phyloP scores from a whole-genome alignment of 2,329 filamentous ascomycete species.

The Zymoseptoria pseudotritici region DNA sequence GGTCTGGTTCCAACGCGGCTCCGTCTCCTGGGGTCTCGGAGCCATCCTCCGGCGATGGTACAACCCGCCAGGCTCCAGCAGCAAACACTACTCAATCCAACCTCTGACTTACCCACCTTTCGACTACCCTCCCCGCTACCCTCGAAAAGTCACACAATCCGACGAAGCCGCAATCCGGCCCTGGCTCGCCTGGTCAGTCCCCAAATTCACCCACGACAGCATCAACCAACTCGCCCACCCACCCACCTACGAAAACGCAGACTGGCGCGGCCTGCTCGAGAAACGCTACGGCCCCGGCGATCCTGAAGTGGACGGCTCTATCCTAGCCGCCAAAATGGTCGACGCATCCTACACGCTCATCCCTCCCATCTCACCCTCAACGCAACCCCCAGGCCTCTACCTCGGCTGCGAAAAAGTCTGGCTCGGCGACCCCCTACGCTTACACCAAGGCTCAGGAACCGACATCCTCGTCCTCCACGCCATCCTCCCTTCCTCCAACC shows the following conservation, averaged over 20 bases:
- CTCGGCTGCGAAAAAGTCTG: constrained; percentile 54
- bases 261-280: constrained; percentile 43
- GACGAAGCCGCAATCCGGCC: constrained; percentile 43
- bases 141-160: constrained; percentile 35
- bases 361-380: constrained; percentile 34
- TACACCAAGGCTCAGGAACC: constrained; percentile 38
- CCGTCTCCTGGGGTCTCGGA: constrained; percentile 47
- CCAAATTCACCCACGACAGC: constrained; percentile 40
- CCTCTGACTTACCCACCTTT: constrained; percentile 35
- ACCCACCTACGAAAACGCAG: constrained; percentile 42
- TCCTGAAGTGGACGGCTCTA: constrained; percentile 50
- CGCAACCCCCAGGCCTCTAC: constrained; percentile 48
- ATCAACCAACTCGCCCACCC: constrained; percentile 35
- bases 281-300: constrained; percentile 40
- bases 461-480: constrained; percentile 44
- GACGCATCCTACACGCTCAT: constrained; percentile 50
- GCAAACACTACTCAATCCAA: constrained; percentile 27
- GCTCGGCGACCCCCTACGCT: constrained; percentile 51
- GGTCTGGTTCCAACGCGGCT: constrained; percentile 48
- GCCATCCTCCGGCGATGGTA: constrained; percentile 42
- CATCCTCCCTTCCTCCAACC: constrained; percentile 34
- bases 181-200: constrained; percentile 53
- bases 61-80: constrained; percentile 2
- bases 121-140: constrained; percentile 10
- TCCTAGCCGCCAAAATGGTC: constrained; percentile 49